Conservation (phyloP, 371 early-diverging fungal species). For the Mucor circinelloides region DNA sequence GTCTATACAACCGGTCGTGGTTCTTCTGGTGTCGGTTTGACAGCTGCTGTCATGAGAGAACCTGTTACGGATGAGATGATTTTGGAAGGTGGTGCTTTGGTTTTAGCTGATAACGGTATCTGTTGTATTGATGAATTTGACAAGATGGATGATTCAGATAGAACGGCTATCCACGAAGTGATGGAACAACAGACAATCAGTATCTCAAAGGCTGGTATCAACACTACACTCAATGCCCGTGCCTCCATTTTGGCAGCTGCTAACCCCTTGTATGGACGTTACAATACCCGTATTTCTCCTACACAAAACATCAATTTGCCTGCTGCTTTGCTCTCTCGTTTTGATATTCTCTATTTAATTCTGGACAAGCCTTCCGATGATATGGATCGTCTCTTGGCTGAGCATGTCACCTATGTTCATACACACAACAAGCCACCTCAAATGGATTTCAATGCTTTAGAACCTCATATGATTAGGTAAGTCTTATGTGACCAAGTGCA, state of each 20-base stretch:
- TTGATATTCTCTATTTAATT: conserved; percentile 95
- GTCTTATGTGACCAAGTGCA: too few relatives aligned
- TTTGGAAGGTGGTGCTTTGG: conserved; percentile 92
- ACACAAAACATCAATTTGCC: conserved; percentile 97
- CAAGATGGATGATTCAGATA: conserved; percentile 90
- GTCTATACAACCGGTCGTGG: conserved; percentile 96
- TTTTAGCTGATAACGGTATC: conserved; percentile 90
- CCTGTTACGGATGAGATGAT: conserved; percentile 88
- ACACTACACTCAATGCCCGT: conserved; percentile 91
- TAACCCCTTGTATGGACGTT: conserved; percentile 87
- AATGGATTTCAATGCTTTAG: conserved; percentile 66
- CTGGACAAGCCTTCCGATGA: conserved; percentile 80
- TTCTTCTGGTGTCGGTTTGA: conserved; percentile 94
- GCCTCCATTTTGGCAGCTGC: conserved; percentile 91
- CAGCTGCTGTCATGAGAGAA: conserved; percentile 88
- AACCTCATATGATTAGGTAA: conserved; percentile 70
- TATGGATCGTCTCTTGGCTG: conserved; percentile 77
- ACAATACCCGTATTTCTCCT: conserved; percentile 78
- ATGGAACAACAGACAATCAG: conserved; percentile 97
- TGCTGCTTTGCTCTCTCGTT: conserved; percentile 93
- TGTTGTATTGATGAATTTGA: conserved; percentile 97
- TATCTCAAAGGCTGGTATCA: conserved; percentile 94
- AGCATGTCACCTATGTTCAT: conserved; percentile 94
- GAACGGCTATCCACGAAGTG: conserved; percentile 93
- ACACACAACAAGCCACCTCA: conserved; percentile 77